Evolutionary conservation across 2,329 filamentous ascomycete species (phyloP).

Genomic region (Alternaria gansuensis): DNA sequence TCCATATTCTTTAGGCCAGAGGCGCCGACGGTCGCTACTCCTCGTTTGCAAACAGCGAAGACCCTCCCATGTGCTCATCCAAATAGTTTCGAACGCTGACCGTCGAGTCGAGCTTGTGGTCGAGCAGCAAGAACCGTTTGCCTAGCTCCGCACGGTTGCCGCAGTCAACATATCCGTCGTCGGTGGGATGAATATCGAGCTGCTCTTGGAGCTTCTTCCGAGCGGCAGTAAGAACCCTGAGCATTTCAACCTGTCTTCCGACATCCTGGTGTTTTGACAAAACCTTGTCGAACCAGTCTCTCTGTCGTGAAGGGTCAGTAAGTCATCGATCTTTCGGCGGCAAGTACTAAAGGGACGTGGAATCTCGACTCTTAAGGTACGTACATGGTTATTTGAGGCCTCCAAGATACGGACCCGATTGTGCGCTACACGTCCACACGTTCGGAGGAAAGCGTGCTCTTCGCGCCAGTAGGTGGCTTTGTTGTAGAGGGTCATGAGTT

Average conservation of each 20-base stretch:
- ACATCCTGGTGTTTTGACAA: neutral
- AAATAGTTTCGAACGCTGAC: neutral
- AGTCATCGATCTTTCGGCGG: neutral
- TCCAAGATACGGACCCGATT: neutral
- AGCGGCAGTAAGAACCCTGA: neutral
- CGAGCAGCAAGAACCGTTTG: neutral
- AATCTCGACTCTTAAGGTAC: neutral
- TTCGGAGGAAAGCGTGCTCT: neutral
- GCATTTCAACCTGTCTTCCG: neutral
- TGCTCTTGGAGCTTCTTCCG: neutral
- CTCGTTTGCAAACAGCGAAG: constrained; percentile 4
- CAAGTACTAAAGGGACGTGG: neutral
- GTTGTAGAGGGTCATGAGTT: neutral
- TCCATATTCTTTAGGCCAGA: neutral
- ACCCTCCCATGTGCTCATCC: neutral
- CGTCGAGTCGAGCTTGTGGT: constrained; percentile 3
- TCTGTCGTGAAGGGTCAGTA: neutral
- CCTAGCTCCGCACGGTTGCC: neutral
- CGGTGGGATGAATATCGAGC: neutral
- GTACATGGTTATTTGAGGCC: neutral
- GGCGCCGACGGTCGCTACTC: neutral
- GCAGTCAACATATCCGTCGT: constrained; percentile 3
- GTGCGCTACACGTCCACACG: neutral
- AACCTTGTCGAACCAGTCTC: neutral
- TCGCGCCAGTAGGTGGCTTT: neutral